A percentile compares a stretch with the other conserved stretches of the same genome.
phyloP scores from a whole-genome alignment of 345 rosid genomes.

The Rhodomyrtus tomentosa region DNA sequence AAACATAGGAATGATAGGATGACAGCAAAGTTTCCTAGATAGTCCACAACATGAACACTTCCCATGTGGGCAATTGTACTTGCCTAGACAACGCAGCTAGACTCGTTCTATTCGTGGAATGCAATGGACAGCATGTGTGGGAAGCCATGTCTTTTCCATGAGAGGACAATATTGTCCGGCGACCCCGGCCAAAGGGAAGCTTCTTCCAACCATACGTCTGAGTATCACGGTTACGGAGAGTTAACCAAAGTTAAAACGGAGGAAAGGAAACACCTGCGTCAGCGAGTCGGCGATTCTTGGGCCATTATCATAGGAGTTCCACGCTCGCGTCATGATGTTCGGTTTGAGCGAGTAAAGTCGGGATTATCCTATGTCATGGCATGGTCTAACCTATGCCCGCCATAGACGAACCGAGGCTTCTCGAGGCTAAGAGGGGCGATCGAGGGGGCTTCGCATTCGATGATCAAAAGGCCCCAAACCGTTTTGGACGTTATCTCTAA shows the following conservation, averaged over 20 bases:
- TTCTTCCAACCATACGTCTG: neutral
- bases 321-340: fast-evolving
- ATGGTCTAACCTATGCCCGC: neutral
- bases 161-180: neutral
- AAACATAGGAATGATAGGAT: neutral
- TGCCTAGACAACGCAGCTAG: neutral
- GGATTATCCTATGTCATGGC: neutral
- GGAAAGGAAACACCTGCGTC: neutral
- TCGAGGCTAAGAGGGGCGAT: neutral
- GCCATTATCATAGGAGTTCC: neutral
- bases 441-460: neutral
- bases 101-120: neutral
- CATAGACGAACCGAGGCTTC: neutral
- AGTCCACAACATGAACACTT: neutral
- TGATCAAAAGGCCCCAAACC: neutral
- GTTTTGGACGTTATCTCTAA: neutral
- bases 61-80: neutral
- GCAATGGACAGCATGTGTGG: neutral
- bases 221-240: neutral
- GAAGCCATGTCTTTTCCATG: neutral
- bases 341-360: neutral
- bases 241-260: neutral
- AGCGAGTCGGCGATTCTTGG: too few relatives aligned
- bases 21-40: neutral
- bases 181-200: neutral